Evolutionary conservation across 2,329 filamentous ascomycete species (phyloP).

Genomic region (Elsinoe ampelina): DNA sequence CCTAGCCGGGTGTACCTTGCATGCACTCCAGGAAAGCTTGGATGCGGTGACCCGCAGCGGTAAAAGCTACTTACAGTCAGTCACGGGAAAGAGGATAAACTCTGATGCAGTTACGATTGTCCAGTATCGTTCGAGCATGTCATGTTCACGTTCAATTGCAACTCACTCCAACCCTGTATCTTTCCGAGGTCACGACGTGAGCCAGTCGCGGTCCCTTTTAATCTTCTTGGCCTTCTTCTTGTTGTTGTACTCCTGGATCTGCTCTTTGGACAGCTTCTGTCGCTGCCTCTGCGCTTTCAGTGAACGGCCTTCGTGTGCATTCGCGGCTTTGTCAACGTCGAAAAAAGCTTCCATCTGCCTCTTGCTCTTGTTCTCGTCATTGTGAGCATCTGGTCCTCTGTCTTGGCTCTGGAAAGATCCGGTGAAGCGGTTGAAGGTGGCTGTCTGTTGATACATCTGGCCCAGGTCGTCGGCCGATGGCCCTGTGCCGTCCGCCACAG

Average conservation of each 20-base stretch:
- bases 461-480: constrained; percentile 21
- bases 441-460: constrained; percentile 55
- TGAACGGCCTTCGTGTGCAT: constrained; percentile 79
- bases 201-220: constrained; percentile 86
- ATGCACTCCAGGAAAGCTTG: neutral
- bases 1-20: neutral
- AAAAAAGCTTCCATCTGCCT: constrained; percentile 93
- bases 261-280: constrained; percentile 74
- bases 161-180: constrained; percentile 5
- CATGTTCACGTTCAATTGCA: constrained; percentile 5
- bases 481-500: constrained; percentile 18
- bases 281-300: constrained; percentile 81
- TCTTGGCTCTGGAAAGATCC: constrained; percentile 66
- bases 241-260: constrained; percentile 85
- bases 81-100: neutral
- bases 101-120: constrained; percentile 9
- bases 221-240: constrained; percentile 85
- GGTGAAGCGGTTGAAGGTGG: constrained; percentile 84
- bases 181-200: constrained; percentile 57
- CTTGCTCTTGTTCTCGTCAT: constrained; percentile 75
- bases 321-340: constrained; percentile 89
- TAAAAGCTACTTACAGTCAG: constrained; percentile 1
- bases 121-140: neutral
- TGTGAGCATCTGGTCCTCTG: constrained; percentile 64
- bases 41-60: neutral